These are phyloP conservation scores for Pichia eremophila DNA, from an alignment of 805 yeast species.

Conservation along the genomic window DNA sequence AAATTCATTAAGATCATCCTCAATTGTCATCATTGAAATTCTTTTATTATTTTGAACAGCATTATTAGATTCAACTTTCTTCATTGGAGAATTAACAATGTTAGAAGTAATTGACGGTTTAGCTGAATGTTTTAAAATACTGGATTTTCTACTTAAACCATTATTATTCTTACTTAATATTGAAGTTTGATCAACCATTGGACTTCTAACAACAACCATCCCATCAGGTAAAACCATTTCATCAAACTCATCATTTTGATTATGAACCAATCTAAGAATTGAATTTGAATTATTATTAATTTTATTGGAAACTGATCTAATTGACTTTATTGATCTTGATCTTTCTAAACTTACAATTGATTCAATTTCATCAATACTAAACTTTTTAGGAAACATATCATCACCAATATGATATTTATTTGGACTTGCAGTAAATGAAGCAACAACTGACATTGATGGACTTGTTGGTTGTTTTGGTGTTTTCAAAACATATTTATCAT, in stretches of 20 bases:
- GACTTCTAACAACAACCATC: conserved; percentile 33
- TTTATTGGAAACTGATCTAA: conserved; percentile 18
- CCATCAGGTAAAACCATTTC: conserved; percentile 29
- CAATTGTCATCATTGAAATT: neutral
- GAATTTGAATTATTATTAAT: conserved; percentile 14
- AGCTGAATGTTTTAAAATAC: conserved; percentile 10
- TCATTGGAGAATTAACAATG: neutral
- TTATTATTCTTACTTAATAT: neutral
- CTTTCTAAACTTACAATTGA: conserved; percentile 67
- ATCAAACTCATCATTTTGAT: conserved; percentile 9
- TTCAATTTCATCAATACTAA: conserved; percentile 60
- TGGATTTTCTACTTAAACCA: conserved; percentile 2
- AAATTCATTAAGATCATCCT: conserved; percentile 20
- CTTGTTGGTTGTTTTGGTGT: conserved; percentile 7
- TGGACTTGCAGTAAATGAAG: conserved; percentile 11
- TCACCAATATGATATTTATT: conserved; percentile 36
- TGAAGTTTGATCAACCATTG: conserved; percentile 3
- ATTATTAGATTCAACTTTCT: neutral
- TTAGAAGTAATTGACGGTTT: neutral
- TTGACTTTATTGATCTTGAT: conserved; percentile 48
- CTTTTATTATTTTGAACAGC: neutral
- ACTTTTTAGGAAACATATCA: conserved; percentile 60
- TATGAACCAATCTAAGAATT: conserved; percentile 18
- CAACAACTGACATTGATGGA: conserved; percentile 7
- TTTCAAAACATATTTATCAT: neutral